Evolutionary conservation across 306 rosid genomes (phyloP).

Genomic region (Medicago lupulina): DNA sequence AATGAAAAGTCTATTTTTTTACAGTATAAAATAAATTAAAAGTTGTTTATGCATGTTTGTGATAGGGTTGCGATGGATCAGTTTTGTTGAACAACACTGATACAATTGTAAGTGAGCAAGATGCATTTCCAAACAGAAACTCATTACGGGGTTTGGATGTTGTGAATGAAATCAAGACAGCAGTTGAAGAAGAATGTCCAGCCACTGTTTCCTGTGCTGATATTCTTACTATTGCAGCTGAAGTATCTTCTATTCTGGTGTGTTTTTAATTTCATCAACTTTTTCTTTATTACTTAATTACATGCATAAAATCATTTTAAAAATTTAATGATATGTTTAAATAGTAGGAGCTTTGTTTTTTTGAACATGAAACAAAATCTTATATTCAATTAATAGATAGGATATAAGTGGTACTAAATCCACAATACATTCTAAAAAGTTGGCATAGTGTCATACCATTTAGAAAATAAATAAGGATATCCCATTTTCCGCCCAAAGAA

Average conservation of each 20-base stretch:
- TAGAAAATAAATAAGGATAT: no score
- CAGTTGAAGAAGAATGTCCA: constrained; percentile 51
- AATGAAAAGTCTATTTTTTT: no score
- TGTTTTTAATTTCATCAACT: not conserved
- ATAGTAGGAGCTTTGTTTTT: no score
- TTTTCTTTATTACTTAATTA: not conserved
- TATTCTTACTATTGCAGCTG: constrained; percentile 59
- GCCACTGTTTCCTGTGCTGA: constrained; percentile 62
- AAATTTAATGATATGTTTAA: no score
- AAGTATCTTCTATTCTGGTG: constrained; percentile 46
- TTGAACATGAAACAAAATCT: no score
- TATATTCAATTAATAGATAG: no score
- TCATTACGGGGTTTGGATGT: constrained; percentile 26
- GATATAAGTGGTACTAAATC: no score
- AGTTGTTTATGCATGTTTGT: not conserved
- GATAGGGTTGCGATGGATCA: constrained; percentile 1
- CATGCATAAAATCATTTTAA: no score
- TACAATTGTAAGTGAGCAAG: not conserved
- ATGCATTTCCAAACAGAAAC: not conserved
- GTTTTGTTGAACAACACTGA: not conserved
- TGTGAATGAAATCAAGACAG: constrained; percentile 52
- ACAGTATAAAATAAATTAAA: no score
- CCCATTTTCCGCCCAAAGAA: no score
- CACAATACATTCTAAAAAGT: no score
- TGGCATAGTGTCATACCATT: no score